A percentile compares a stretch with the other conserved stretches of the same genome.
phyloP scores from a whole-genome alignment of 2,329 filamentous ascomycete species.

The Paecilomyces sp. region DNA sequence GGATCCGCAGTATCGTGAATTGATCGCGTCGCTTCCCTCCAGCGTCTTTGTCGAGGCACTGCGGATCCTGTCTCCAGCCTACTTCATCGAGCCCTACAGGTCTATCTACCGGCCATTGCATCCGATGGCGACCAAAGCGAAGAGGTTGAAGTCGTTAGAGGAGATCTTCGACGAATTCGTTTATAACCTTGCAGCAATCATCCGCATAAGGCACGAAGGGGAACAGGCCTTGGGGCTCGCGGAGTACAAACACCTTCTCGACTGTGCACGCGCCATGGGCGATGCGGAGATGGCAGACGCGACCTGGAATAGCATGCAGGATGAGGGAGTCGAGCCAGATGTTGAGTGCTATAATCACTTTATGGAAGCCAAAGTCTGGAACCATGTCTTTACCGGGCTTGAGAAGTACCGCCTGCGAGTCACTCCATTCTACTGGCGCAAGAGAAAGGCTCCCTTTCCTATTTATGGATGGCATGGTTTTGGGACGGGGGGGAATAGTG shows the following conservation, averaged over 20 bases:
- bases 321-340: conserved; percentile 36
- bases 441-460: conserved; percentile 14
- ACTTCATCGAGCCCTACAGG: conserved; percentile 43
- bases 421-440: conserved; percentile 22
- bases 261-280: conserved; percentile 43
- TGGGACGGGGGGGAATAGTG: conserved; percentile 21
- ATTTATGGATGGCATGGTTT: conserved; percentile 22
- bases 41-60: conserved; percentile 59
- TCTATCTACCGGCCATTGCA: conserved; percentile 46
- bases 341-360: conserved; percentile 49
- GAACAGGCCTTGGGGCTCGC: conserved; percentile 33
- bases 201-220: conserved; percentile 27
- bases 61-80: conserved; percentile 52
- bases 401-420: conserved; percentile 34
- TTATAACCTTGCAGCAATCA: conserved; percentile 28
- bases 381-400: conserved; percentile 31
- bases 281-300: conserved; percentile 35
- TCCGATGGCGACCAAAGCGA: conserved; percentile 30
- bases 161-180: conserved; percentile 34
- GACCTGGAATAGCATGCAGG: conserved; percentile 41
- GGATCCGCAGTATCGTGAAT: conserved; percentile 20
- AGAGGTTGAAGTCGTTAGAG: conserved; percentile 33
- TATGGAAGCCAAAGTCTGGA: conserved; percentile 45
- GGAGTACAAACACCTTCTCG: conserved; percentile 49
- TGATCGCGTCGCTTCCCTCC: conserved; percentile 40